Conservation (phyloP, 1,284 basidiomycete species). For the Filobasidium uniguttulatum region DNA sequence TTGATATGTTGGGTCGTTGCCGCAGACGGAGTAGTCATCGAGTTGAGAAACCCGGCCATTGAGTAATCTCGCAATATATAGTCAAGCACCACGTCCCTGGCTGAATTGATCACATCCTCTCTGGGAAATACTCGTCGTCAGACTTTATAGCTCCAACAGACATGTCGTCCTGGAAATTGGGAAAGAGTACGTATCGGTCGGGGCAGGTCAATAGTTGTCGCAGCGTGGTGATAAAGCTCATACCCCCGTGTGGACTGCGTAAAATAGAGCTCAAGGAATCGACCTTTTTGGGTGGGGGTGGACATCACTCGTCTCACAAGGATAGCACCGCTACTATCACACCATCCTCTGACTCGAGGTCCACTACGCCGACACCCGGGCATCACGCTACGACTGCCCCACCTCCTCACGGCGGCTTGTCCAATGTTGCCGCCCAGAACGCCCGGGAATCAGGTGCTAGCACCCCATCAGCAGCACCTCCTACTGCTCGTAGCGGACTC, state of each 20-base stretch:
- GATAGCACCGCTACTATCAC: slow-evolving; percentile 18
- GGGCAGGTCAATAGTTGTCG: background rate
- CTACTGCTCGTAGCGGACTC: slow-evolving; percentile 41
- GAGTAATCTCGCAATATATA: too few species aligned
- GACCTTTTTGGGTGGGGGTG: slow-evolving; percentile 13
- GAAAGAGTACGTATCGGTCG: slow-evolving; percentile 35
- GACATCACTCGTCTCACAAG: slow-evolving; percentile 5
- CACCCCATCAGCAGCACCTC: slow-evolving; percentile 18
- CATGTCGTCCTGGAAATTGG: slow-evolving; percentile 39
- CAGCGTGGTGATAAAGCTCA: slow-evolving; percentile 5
- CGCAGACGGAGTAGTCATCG: too few species aligned
- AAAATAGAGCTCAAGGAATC: slow-evolving; percentile 35
- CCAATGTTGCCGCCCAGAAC: slow-evolving; percentile 5
- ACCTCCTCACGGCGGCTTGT: slow-evolving; percentile 18
- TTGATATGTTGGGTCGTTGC: too few species aligned
- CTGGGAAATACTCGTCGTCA: background rate
- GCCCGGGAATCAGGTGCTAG: slow-evolving; percentile 2
- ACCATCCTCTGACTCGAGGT: slow-evolving; percentile 20
- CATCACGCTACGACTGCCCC: too few species aligned
- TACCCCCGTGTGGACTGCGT: slow-evolving; percentile 44
- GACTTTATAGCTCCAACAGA: background rate
- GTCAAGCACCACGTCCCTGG: too few species aligned
- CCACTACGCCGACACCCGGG: slow-evolving; percentile 5
- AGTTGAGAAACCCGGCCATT: too few species aligned
- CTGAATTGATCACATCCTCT: background rate